Evolutionary conservation across 805 yeast species (phyloP).

Genomic region (Candida mattraensis): DNA sequence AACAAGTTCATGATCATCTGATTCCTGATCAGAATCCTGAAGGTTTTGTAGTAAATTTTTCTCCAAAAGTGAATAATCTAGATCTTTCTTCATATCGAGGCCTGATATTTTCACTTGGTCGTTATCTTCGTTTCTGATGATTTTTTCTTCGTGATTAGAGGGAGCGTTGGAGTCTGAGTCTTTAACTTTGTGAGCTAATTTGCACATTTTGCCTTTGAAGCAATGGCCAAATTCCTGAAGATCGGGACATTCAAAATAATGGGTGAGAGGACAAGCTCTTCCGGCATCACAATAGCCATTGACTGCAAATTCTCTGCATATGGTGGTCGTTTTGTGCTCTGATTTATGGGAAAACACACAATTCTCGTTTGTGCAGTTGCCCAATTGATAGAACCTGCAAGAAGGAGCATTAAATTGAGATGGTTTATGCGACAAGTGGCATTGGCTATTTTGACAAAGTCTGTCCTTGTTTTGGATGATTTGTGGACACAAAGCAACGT

Average conservation of each 20-base stretch:
- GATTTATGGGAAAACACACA: conserved; percentile 54
- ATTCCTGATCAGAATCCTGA: conserved; percentile 13
- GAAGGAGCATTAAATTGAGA: conserved; percentile 59
- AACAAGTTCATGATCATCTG: conserved; percentile 9
- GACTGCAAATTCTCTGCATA: conserved; percentile 67
- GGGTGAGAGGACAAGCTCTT: conserved; percentile 52
- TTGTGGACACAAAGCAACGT: conserved; percentile 54
- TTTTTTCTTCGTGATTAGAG: conserved; percentile 5
- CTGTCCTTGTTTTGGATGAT: conserved; percentile 40
- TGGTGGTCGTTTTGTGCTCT: conserved; percentile 35
- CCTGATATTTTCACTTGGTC: conserved; percentile 26
- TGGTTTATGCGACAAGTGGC: conserved; percentile 57
- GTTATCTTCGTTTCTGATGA: conserved; percentile 31
- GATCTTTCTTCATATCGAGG: conserved; percentile 19
- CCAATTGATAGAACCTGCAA: conserved; percentile 52
- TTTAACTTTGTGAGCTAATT: conserved; percentile 45
- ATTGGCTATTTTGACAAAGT: conserved; percentile 46
- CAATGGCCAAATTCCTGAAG: conserved; percentile 61
- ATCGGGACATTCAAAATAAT: conserved; percentile 69
- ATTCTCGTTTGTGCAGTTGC: conserved; percentile 45
- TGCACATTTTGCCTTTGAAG: conserved; percentile 50
- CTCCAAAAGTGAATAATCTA: conserved; percentile 16
- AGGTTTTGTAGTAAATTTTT: conserved; percentile 16
- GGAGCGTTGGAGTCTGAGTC: no score
- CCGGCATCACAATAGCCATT: conserved; percentile 73